These are phyloP conservation scores for Curvularia hawaiiensis DNA, from an alignment of 2,329 filamentous ascomycete genomes.

Conservation along the genomic window DNA sequence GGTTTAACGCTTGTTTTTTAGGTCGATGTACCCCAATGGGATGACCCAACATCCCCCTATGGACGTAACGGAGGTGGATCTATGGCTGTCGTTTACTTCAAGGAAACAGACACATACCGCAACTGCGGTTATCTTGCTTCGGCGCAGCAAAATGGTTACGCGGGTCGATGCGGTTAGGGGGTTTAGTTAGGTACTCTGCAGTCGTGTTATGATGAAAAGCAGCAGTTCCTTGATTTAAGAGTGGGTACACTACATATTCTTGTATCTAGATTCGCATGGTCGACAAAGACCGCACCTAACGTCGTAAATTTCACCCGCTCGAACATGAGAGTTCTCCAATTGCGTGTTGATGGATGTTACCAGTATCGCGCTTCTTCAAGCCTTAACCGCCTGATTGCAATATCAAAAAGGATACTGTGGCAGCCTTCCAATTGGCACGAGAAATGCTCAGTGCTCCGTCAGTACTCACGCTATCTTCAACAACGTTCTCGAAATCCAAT, in stretches of 20 bases:
- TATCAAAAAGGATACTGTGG: no score
- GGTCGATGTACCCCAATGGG: conserved; percentile 1
- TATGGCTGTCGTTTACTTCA: conserved; percentile 12
- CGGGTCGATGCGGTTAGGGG: not conserved
- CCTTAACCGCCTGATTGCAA: not conserved
- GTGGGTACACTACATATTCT: not conserved
- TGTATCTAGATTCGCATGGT: not conserved
- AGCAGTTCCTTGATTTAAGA: not conserved
- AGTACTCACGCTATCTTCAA: no score
- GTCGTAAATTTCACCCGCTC: not conserved
- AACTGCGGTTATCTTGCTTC: conserved; percentile 1
- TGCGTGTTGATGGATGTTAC: not conserved
- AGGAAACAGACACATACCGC: conserved; percentile 12
- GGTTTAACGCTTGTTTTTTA: not conserved
- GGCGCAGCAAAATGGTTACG: not conserved
- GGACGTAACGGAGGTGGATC: not conserved
- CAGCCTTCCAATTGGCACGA: no score
- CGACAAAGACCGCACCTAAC: not conserved
- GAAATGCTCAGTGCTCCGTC: no score
- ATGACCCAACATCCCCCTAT: not conserved
- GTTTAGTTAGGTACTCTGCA: not conserved
- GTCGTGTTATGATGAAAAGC: no score
- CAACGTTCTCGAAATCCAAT: no score
- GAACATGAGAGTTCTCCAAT: not conserved
- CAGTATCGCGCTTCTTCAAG: not conserved